These are phyloP conservation scores for Penicillium oxalicum DNA, from an alignment of 2,329 filamentous ascomycete species.

Conservation along the genomic window DNA sequence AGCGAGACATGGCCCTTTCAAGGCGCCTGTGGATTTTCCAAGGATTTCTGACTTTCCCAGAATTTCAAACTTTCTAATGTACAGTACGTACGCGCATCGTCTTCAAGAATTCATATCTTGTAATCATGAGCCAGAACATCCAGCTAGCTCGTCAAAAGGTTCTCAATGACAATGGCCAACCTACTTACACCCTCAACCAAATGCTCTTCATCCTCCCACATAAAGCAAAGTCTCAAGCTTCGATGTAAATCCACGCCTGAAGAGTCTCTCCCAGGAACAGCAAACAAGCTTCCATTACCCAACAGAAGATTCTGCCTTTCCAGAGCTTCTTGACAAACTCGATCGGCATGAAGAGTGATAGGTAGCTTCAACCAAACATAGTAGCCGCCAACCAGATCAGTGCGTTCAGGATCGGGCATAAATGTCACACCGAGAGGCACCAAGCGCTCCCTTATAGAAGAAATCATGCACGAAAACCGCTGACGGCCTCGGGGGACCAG, in stretches of 20 bases:
- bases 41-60: too few species aligned
- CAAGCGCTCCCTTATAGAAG: conserved; percentile 8
- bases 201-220: conserved; percentile 13
- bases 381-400: conserved; percentile 8
- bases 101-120: too few species aligned
- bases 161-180: conserved; percentile 2
- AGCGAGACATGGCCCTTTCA: too few species aligned
- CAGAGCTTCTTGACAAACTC: conserved; percentile 6
- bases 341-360: not conserved
- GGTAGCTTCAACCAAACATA: conserved; percentile 15
- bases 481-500: conserved; percentile 26
- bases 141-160: not conserved
- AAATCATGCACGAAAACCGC: conserved; percentile 4
- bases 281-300: conserved; percentile 23
- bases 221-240: conserved; percentile 14
- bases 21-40: too few species aligned
- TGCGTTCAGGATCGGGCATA: conserved; percentile 3
- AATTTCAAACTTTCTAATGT: too few species aligned
- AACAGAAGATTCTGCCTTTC: conserved; percentile 6
- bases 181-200: conserved; percentile 10
- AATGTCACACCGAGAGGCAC: conserved; percentile 11
- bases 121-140: too few species aligned
- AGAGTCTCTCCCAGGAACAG: conserved; percentile 49
- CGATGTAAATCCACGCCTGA: conserved; percentile 13
- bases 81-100: too few species aligned